Conservation (phyloP, 2,329 filamentous ascomycete genomes). For the Cladophialophora chaetospira region DNA sequence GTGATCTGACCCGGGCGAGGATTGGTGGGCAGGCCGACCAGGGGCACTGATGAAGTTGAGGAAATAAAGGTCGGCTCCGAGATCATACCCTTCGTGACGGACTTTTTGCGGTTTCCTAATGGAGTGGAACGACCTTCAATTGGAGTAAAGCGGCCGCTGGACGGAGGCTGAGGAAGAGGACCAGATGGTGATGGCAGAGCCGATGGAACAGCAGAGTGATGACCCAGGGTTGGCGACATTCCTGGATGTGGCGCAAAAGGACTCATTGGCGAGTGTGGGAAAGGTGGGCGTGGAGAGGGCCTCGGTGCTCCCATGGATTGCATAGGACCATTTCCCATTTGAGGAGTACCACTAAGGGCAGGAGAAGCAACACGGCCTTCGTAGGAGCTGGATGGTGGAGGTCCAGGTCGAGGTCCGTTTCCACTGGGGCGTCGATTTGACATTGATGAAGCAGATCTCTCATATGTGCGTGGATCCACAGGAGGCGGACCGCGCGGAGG, state of each 20-base stretch:
- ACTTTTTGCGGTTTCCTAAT: slow-evolving; percentile 53
- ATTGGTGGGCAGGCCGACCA: slow-evolving; percentile 57
- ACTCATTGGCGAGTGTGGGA: slow-evolving; percentile 36
- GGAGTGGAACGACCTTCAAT: slow-evolving; percentile 30
- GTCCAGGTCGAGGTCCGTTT: slow-evolving; percentile 41
- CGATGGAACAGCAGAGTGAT: slow-evolving; percentile 18
- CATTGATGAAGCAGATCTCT: slow-evolving; percentile 43
- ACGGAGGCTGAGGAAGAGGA: slow-evolving; percentile 49
- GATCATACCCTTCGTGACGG: slow-evolving; percentile 62
- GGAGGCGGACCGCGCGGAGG: slow-evolving; percentile 23
- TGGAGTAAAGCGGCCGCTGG: slow-evolving; percentile 45
- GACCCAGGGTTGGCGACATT: slow-evolving; percentile 18
- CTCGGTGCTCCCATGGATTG: slow-evolving; percentile 13
- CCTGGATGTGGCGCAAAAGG: slow-evolving; percentile 28
- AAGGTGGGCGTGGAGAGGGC: slow-evolving; percentile 28
- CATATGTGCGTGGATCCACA: slow-evolving; percentile 30
- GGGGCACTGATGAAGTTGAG: slow-evolving; percentile 60
- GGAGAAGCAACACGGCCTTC: slow-evolving; percentile 38
- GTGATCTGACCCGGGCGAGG: slow-evolving; percentile 26
- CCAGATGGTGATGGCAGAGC: slow-evolving; percentile 46
- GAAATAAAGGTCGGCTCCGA: slow-evolving; percentile 59
- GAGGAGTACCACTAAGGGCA: slow-evolving; percentile 25
- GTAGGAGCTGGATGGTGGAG: slow-evolving; percentile 25
- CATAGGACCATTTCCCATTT: slow-evolving; percentile 14
- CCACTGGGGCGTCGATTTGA: slow-evolving; percentile 45